Evolutionary conservation across 108 stramenopile species (phyloP).

Genomic region (Aurantiochytrium sp.): DNA sequence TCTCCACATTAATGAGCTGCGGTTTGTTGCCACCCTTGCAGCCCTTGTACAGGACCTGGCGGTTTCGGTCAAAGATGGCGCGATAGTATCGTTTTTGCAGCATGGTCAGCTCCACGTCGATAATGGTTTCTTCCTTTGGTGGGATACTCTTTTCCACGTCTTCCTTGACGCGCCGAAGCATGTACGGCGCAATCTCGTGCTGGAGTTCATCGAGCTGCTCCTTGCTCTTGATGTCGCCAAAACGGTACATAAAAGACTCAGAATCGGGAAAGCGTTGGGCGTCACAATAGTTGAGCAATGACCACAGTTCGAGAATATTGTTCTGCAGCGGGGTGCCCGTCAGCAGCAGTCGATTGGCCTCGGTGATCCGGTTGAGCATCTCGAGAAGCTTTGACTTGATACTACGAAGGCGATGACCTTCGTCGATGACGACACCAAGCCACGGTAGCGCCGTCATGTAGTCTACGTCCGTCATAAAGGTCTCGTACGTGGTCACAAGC

Average conservation of each 20-base stretch:
- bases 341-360: constrained; percentile 82
- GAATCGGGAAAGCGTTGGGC: constrained; percentile 76
- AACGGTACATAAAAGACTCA: constrained; percentile 75
- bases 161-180: constrained; percentile 89
- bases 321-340: constrained; percentile 99
- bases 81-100: constrained; percentile 97
- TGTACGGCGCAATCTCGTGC: constrained; percentile 81
- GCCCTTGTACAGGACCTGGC: constrained; percentile 83
- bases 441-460: constrained; percentile 60
- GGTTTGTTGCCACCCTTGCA: constrained; percentile 32
- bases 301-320: constrained; percentile 89
- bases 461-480: constrained; percentile 76
- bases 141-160: constrained; percentile 99
- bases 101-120: constrained; percentile 95
- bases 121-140: constrained; percentile 94
- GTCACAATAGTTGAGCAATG: constrained; percentile 91
- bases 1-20: constrained; percentile 96
- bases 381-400: constrained; percentile 82
- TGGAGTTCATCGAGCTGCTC: constrained; percentile 85
- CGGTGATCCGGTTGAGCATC: constrained; percentile 82
- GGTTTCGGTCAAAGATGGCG: constrained; percentile 95
- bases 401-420: constrained; percentile 68
- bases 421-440: constrained; percentile 46
- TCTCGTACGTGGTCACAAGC: constrained; percentile 86
- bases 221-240: constrained; percentile 79